These are phyloP conservation scores for Penicillium brevicompactum DNA, from an alignment of 2,329 filamentous ascomycete species.

Conservation along the genomic window DNA sequence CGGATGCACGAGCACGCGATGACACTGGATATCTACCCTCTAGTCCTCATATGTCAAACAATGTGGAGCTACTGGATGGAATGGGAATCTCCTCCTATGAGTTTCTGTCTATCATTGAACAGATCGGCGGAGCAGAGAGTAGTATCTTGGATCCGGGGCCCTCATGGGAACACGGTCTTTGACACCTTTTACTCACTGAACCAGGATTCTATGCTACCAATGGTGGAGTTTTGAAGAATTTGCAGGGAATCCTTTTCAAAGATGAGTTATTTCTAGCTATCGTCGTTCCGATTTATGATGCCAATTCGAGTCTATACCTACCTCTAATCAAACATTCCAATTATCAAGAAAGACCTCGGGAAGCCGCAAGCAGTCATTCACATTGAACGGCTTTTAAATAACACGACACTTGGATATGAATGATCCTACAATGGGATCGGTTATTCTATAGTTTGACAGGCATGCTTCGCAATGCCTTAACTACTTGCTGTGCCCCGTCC, in stretches of 20 bases:
- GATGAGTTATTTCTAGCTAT: no score
- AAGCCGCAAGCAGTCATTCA: no score
- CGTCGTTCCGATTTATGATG: no score
- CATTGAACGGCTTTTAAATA: no score
- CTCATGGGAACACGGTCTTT: not conserved
- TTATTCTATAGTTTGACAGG: not conserved
- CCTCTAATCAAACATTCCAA: no score
- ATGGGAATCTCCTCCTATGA: not conserved
- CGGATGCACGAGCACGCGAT: not conserved
- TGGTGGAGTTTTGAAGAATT: no score
- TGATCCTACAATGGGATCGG: no score
- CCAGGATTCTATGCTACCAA: no score
- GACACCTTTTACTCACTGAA: not conserved
- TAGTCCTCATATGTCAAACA: not conserved
- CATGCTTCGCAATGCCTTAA: slow-evolving; percentile 20
- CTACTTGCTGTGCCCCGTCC: slow-evolving; percentile 51
- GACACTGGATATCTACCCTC: not conserved
- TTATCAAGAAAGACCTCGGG: no score
- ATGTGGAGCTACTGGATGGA: not conserved
- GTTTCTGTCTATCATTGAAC: not conserved
- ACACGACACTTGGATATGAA: no score
- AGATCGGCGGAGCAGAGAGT: not conserved
- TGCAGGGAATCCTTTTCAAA: no score
- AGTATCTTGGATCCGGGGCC: not conserved
- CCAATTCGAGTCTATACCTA: no score